Percentiles rank a stretch among this genome's conserved stretches.
Conservation (phyloP, 176 grass and related monocot genomes). For the Oryza australiensis region DNA sequence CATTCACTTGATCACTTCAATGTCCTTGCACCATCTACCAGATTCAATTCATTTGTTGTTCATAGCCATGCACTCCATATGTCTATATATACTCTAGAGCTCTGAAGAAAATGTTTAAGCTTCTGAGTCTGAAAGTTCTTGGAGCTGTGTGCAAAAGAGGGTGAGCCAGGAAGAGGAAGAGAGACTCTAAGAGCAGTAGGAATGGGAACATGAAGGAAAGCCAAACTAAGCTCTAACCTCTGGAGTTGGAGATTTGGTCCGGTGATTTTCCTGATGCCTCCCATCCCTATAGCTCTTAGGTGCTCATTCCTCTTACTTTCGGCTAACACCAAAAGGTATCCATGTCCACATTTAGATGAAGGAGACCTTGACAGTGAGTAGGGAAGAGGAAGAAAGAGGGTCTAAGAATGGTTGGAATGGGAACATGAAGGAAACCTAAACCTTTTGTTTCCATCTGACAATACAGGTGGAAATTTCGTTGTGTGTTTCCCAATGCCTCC, state of each 20-base stretch:
- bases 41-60: neutral
- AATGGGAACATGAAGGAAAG: conserved; percentile 16
- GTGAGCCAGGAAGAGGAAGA: neutral
- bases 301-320: neutral
- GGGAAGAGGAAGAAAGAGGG: neutral
- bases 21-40: neutral
- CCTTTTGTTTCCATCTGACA: neutral
- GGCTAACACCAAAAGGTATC: neutral
- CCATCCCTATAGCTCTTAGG: neutral
- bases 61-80: neutral
- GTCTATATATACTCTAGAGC: neutral
- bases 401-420: neutral
- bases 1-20: neutral
- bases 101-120: neutral
- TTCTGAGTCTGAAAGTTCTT: neutral
- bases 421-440: conserved; percentile 9
- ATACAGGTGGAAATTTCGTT: conserved; percentile 8
- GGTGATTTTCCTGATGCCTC: neutral
- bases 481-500: conserved; percentile 35
- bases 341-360: neutral
- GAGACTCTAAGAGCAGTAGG: neutral
- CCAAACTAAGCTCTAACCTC: neutral
- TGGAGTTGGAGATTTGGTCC: neutral
- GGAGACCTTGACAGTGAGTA: neutral
- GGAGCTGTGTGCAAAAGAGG: neutral